Base-by-base conservation (phyloP, 768 basidiomycete genomes). In the Termitomyces sp. region DNA sequence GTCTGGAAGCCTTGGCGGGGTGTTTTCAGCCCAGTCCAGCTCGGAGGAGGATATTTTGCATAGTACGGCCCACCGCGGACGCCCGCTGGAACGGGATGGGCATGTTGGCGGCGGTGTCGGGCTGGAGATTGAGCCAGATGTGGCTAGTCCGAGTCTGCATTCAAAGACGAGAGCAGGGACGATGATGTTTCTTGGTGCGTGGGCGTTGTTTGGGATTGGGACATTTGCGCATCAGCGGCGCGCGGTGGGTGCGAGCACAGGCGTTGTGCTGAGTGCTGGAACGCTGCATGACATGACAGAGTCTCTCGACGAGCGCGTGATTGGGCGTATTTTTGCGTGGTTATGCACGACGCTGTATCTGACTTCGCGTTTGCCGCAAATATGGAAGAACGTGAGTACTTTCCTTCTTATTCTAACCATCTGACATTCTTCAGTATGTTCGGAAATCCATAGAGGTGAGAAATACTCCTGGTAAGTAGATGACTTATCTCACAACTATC, bases 261-360 rank as follows among this genome's bases (percentile, higher is more conserved):
- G 87, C 12, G 75, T 70, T 28, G 86, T 91, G 3, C 68, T 90
- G 7, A 67, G 73, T 0, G 60, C 69, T 1, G 61, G 64, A 53
- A 63, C 3, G 53, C 28, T 28, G 24, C 39, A 58, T 35, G 64
- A 52, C 51, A 61, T 58, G 51, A 68, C 67, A 40, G 67, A 73
- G 49, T 70, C 71, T 9, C 69, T 70, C 45, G 73, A 71, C 56
- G 84, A 94, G 68, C 89, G 84, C 52, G 70, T 94, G 28, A 76
- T 98, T 53, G 97, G 97, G 1, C 88, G 97, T 3, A 84, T 94
- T 57, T 94, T 91, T 58, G 96, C 97, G 9, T 99, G 97, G 97
- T 70, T 89, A 20, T 98, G 96, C 71, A 94, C 96, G 1, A 91
- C 87, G 0, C 78, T 98, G 16, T 99, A 99, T 74, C 78, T 99